phyloP scores from a whole-genome alignment of 2,329 filamentous ascomycete genomes.

The Trichoderma polysporum region DNA sequence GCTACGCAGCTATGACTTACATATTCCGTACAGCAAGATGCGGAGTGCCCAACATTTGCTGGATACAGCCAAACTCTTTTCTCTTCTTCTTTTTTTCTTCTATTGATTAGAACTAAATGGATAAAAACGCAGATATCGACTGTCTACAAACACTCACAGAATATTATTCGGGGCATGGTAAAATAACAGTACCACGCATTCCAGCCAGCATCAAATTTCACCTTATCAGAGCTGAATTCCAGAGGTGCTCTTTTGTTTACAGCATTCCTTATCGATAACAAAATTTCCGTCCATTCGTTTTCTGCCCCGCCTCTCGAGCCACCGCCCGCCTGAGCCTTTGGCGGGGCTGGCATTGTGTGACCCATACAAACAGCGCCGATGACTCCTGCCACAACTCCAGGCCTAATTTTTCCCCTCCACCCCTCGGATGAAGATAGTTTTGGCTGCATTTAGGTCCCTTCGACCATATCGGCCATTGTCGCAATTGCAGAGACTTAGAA shows the following conservation, averaged over 20 bases:
- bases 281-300: neutral
- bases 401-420: constrained; percentile 23
- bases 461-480: constrained; percentile 21
- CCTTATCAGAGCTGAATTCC: neutral
- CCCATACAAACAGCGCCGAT: constrained; percentile 16
- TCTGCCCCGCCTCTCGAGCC: neutral
- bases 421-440: constrained; percentile 26
- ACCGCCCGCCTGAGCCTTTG: neutral
- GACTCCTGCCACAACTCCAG: constrained; percentile 22
- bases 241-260: neutral
- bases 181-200: neutral
- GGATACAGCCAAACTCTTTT: neutral
- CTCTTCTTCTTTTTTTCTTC: neutral
- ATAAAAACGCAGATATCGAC: too few species aligned
- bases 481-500: constrained; percentile 11
- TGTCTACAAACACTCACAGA: neutral
- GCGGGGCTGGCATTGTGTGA: constrained; percentile 14
- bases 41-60: neutral
- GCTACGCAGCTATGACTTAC: neutral
- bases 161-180: neutral
- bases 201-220: neutral
- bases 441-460: constrained; percentile 24
- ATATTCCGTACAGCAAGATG: neutral
- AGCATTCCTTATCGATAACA: constrained; percentile 15
- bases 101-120: too few species aligned